These are phyloP conservation scores for Tubosaeta sp. DNA, from an alignment of 768 basidiomycete species.

Conservation along the genomic window DNA sequence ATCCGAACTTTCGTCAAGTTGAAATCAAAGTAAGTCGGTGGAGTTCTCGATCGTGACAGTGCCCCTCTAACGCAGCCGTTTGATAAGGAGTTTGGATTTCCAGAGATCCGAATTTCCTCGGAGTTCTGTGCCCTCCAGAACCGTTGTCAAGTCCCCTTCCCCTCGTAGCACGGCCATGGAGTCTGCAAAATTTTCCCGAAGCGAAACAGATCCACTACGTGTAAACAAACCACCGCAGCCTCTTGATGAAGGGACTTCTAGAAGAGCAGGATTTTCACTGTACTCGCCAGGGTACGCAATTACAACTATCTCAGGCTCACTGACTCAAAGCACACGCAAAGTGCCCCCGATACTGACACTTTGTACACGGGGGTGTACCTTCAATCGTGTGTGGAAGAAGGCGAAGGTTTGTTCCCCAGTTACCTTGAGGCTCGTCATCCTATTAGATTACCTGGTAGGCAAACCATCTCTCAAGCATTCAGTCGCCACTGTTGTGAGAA, in stretches of 20 bases:
- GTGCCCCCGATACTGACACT: too few species aligned
- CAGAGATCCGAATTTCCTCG: constrained; percentile 10
- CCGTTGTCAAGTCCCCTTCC: constrained; percentile 10
- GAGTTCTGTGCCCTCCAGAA: constrained; percentile 1
- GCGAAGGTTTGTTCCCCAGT: too few species aligned
- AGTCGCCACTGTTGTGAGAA: constrained; percentile 4
- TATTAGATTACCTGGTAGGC: neutral
- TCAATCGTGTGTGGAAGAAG: too few species aligned
- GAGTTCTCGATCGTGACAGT: neutral
- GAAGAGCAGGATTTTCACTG: neutral
- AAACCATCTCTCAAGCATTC: constrained; percentile 7
- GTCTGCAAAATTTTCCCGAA: neutral
- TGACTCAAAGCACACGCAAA: neutral
- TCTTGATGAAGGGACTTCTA: constrained; percentile 2
- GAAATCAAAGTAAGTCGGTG: neutral
- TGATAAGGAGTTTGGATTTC: constrained; percentile 1
- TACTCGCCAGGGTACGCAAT: constrained; percentile 12
- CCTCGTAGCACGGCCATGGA: neutral
- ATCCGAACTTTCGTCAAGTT: neutral
- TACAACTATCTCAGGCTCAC: neutral
- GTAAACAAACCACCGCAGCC: neutral
- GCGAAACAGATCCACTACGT: neutral
- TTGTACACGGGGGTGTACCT: too few species aligned
- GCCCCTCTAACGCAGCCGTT: neutral
- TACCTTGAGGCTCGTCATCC: too few species aligned